phyloP scores from a whole-genome alignment of 2,329 filamentous ascomycete genomes.

The Neobulgaria alba region DNA sequence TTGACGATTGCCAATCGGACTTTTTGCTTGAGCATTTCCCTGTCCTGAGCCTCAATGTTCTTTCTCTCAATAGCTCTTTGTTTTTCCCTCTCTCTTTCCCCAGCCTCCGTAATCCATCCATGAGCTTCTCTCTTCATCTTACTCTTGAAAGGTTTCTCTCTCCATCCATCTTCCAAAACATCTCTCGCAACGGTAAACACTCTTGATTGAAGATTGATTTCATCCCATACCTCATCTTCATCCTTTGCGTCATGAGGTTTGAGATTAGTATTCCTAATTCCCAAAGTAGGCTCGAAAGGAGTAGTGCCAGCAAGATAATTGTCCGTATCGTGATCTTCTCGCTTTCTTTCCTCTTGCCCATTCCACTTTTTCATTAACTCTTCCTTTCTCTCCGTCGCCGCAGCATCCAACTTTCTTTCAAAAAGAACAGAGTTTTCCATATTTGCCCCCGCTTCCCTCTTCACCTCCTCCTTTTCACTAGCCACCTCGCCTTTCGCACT shows the following conservation, averaged over 20 bases:
- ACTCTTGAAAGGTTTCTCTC: too few species aligned
- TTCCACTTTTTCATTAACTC: constrained; percentile 4
- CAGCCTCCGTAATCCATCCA: background rate
- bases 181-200: too few species aligned
- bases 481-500: too few species aligned
- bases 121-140: too few species aligned
- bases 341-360: constrained; percentile 3
- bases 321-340: background rate
- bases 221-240: too few species aligned
- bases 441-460: background rate
- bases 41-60: background rate
- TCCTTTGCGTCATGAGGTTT: background rate
- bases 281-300: background rate
- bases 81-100: background rate
- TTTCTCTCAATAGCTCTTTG: too few species aligned
- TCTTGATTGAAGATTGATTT: too few species aligned
- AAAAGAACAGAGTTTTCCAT: background rate
- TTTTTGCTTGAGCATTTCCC: background rate
- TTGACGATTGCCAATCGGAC: too few species aligned
- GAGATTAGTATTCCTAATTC: background rate
- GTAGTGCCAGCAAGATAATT: background rate
- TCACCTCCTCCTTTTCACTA: background rate
- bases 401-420: background rate
- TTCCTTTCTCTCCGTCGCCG: background rate
- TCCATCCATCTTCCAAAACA: too few species aligned